A percentile compares a stretch with the other conserved stretches of the same genome.
Evolutionary conservation across 1,139 yeast genomes (phyloP).

Genomic region (Yamadazyma friedrichii): DNA sequence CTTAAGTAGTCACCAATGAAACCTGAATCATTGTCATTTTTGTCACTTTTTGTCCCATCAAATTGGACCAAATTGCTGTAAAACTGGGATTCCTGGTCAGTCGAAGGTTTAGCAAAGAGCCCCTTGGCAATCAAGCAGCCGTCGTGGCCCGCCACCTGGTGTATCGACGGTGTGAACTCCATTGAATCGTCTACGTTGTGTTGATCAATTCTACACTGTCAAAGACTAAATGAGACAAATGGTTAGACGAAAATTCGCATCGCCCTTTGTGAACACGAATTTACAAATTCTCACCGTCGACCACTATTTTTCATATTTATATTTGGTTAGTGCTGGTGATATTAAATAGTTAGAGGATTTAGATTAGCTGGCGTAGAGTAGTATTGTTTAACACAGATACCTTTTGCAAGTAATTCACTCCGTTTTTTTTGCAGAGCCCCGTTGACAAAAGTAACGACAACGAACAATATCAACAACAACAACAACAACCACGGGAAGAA

Average conservation of each 20-base stretch:
- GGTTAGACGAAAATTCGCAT: background rate
- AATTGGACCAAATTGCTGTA: constrained; percentile 39
- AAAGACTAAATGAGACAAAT: background rate
- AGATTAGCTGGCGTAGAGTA: no score
- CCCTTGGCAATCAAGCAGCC: constrained; percentile 69
- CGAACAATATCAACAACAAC: no score
- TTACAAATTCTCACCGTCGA: background rate
- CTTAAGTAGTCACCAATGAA: constrained; percentile 35
- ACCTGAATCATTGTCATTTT: background rate
- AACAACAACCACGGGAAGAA: background rate
- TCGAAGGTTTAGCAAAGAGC: constrained; percentile 70
- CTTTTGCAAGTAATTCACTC: background rate
- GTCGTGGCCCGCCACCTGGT: constrained; percentile 87
- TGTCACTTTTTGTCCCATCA: constrained; percentile 12
- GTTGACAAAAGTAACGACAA: no score
- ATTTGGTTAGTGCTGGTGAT: no score
- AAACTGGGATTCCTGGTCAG: constrained; percentile 66
- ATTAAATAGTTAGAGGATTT: no score
- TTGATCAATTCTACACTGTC: no score
- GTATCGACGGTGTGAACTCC: constrained; percentile 21
- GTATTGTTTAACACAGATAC: no score
- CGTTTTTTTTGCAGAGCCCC: background rate
- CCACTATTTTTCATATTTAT: no score
- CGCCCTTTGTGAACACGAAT: constrained; percentile 1
- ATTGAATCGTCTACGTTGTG: constrained; percentile 1